Evolutionary conservation across 139 green algal species (phyloP).

Genomic region (Tetraselmis chui): DNA sequence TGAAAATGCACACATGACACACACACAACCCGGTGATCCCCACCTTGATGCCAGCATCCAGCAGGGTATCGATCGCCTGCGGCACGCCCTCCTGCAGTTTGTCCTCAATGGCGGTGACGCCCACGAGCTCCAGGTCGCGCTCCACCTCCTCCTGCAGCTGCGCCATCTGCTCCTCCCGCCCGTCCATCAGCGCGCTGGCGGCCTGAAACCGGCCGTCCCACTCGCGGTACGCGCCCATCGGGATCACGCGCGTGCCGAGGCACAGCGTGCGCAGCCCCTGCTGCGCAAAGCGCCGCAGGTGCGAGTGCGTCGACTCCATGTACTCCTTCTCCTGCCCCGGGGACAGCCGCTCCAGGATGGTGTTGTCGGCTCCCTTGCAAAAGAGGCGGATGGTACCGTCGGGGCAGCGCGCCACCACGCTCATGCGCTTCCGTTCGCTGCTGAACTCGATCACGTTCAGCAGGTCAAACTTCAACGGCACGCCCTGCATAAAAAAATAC

Average conservation of each 20-base stretch:
- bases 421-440: constrained; percentile 72
- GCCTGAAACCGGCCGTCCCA: constrained; percentile 10
- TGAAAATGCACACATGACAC: too few relatives aligned
- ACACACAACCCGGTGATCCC: too few relatives aligned
- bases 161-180: constrained; percentile 56
- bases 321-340: background rate
- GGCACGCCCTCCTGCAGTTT: constrained; percentile 88
- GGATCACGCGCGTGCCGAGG: constrained; percentile 15
- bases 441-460: constrained; percentile 93
- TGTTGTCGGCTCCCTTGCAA: constrained; percentile 81
- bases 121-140: constrained; percentile 72
- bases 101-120: constrained; percentile 96
- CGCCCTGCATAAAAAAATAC: too few relatives aligned
- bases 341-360: constrained; percentile 63
- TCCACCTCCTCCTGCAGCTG: constrained; percentile 50
- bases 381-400: constrained; percentile 69
- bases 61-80: constrained; percentile 76
- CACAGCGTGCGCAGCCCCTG: constrained; percentile 50
- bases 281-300: background rate
- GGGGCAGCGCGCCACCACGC: constrained; percentile 49
- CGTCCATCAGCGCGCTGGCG: constrained; percentile 33
- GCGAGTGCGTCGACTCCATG: background rate
- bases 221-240: constrained; percentile 2
- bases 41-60: constrained; percentile 78
- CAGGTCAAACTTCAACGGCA: constrained; percentile 59